phyloP scores from a whole-genome alignment of 352 stramenopile genomes.

The Pythium aristosporum region DNA sequence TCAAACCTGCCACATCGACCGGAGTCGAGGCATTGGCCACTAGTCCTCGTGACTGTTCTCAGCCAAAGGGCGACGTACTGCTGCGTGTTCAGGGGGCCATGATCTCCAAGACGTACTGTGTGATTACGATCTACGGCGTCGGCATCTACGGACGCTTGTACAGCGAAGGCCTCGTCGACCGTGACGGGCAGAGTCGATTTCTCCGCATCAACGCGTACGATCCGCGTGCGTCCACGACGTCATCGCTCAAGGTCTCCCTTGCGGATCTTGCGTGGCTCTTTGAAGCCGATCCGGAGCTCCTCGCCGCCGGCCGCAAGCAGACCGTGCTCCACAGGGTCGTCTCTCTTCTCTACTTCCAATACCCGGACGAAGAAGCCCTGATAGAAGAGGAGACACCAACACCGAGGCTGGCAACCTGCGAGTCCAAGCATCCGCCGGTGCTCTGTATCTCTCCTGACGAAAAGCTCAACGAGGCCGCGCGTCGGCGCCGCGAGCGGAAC shows the following conservation, averaged over 20 bases:
- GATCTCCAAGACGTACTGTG: constrained; percentile 61
- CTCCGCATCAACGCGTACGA: constrained; percentile 62
- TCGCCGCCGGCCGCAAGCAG: constrained; percentile 56
- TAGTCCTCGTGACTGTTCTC: constrained; percentile 5
- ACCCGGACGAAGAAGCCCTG: constrained; percentile 25
- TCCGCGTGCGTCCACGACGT: constrained; percentile 30
- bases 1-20: constrained; percentile 16
- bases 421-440: constrained; percentile 11
- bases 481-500: constrained; percentile 50
- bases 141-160: constrained; percentile 60
- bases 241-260: constrained; percentile 41
- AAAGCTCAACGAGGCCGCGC: constrained; percentile 43
- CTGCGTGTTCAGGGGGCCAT: constrained; percentile 48
- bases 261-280: constrained; percentile 62
- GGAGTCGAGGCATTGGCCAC: neutral
- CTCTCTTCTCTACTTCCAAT: constrained; percentile 62
- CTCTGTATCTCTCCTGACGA: constrained; percentile 45
- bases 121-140: constrained; percentile 58
- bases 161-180: constrained; percentile 38
- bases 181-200: constrained; percentile 33
- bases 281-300: constrained; percentile 34
- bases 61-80: constrained; percentile 32
- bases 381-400: neutral
- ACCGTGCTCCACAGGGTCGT: constrained; percentile 51
- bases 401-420: neutral